These are phyloP conservation scores for Davidsoniella neocaledoniae DNA, from an alignment of 2,329 filamentous ascomycete species.

Conservation along the genomic window DNA sequence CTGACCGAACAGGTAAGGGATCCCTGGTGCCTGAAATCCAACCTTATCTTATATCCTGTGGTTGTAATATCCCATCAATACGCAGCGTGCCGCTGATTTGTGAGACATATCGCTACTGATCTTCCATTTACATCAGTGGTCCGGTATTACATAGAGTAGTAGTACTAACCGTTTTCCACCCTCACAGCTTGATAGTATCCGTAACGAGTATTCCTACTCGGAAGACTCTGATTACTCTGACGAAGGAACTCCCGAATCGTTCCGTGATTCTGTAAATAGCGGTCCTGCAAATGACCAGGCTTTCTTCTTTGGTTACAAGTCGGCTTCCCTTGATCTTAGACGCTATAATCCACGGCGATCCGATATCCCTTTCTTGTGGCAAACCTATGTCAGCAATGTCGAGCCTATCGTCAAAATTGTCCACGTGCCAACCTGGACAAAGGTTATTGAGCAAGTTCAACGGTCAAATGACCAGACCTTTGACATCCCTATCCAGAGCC, in stretches of 20 bases:
- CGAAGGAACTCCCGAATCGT: constrained; percentile 33
- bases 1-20: constrained; percentile 53
- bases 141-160: not conserved
- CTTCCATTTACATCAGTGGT: not conserved
- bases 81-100: too few relatives aligned
- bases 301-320: constrained; percentile 58
- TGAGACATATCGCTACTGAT: too few relatives aligned
- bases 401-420: constrained; percentile 56
- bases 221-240: constrained; percentile 42
- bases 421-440: constrained; percentile 50
- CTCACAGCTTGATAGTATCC: constrained; percentile 25
- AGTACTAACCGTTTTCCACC: not conserved
- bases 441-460: constrained; percentile 42
- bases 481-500: constrained; percentile 36
- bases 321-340: constrained; percentile 48
- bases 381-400: constrained; percentile 55
- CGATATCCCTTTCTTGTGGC: constrained; percentile 52
- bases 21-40: not conserved
- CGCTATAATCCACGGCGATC: constrained; percentile 48
- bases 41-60: too few relatives aligned
- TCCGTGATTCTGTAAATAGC: constrained; percentile 1
- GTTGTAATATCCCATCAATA: not conserved
- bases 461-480: constrained; percentile 30
- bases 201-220: constrained; percentile 21
- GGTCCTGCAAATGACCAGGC: constrained; percentile 35